Conservation (phyloP, 2,329 filamentous ascomycete genomes). For the Fusarium torreyae region DNA sequence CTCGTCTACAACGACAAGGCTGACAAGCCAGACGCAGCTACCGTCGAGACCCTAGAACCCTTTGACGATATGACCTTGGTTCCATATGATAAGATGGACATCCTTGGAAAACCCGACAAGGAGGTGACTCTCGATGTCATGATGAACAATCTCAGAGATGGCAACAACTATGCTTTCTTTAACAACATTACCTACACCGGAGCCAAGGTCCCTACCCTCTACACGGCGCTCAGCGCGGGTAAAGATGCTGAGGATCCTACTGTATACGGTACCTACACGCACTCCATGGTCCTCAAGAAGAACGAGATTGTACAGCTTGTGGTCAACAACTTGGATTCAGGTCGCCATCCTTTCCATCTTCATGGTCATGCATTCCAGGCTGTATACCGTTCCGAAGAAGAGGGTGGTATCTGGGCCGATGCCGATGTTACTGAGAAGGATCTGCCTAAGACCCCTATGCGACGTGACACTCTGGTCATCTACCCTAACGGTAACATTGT, state of each 20-base stretch:
- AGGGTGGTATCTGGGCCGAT: slow-evolving; percentile 69
- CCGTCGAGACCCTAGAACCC: slow-evolving; percentile 73
- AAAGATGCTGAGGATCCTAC: slow-evolving; percentile 70
- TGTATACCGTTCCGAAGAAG: slow-evolving; percentile 71
- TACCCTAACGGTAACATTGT: slow-evolving; percentile 78
- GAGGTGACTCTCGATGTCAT: slow-evolving; percentile 75
- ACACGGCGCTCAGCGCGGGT: slow-evolving; percentile 78
- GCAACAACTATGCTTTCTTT: slow-evolving; percentile 74
- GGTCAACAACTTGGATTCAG: slow-evolving; percentile 80
- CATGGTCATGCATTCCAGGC: slow-evolving; percentile 85
- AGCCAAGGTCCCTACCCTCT: slow-evolving; percentile 85
- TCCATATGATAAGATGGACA: slow-evolving; percentile 75
- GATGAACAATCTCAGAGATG: slow-evolving; percentile 74
- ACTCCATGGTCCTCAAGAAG: slow-evolving; percentile 77
- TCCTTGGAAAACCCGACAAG: slow-evolving; percentile 75
- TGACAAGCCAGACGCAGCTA: slow-evolving; percentile 64
- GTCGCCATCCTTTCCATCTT: slow-evolving; percentile 83
- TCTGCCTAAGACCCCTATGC: slow-evolving; percentile 72
- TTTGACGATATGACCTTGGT: slow-evolving; percentile 83
- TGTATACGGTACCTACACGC: slow-evolving; percentile 77
- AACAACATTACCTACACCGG: slow-evolving; percentile 83
- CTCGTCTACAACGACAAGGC: slow-evolving; percentile 69
- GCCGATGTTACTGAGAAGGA: slow-evolving; percentile 56
- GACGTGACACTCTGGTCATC: slow-evolving; percentile 78
- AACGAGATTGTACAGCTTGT: slow-evolving; percentile 79